Evolutionary conservation across 2,329 filamentous ascomycete genomes (phyloP).

Genomic region (Claviceps sp.): DNA sequence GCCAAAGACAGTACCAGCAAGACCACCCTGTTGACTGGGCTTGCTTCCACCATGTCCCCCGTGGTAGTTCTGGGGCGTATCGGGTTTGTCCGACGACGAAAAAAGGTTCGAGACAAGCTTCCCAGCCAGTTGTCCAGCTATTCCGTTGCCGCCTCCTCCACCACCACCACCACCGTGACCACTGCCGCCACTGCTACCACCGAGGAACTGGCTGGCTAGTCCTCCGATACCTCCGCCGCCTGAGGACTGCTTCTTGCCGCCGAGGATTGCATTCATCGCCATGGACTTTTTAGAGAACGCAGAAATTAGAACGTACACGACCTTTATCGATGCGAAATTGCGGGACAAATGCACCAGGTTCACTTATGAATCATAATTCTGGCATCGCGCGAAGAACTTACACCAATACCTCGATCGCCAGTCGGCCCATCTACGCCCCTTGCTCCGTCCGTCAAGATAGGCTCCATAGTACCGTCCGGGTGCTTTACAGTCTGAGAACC

Average conservation of each 20-base stretch:
- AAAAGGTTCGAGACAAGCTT: slow-evolving; percentile 43
- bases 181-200: slow-evolving; percentile 22
- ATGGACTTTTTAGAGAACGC: slow-evolving; percentile 31
- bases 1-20: slow-evolving; percentile 41
- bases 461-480: slow-evolving; percentile 47
- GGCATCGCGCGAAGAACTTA: slow-evolving; percentile 25
- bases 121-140: slow-evolving; percentile 42
- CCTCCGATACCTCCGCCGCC: slow-evolving; percentile 15
- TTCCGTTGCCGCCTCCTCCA: slow-evolving; percentile 24
- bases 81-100: slow-evolving; percentile 33
- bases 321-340: not conserved
- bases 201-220: slow-evolving; percentile 6
- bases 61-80: slow-evolving; percentile 33
- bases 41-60: slow-evolving; percentile 28
- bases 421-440: slow-evolving; percentile 37
- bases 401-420: slow-evolving; percentile 51
- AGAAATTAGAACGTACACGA: not conserved
- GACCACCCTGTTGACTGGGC: slow-evolving; percentile 28
- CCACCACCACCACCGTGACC: slow-evolving; percentile 16
- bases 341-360: not conserved
- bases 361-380: not conserved
- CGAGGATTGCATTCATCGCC: slow-evolving; percentile 45
- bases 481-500: slow-evolving; percentile 48
- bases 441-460: slow-evolving; percentile 38
- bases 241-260: slow-evolving; percentile 25